Evolutionary conservation across 352 stramenopile species (phyloP), one percentile per base, ranked within the genome.

Genomic region (Peronospora belbahrii): DNA sequence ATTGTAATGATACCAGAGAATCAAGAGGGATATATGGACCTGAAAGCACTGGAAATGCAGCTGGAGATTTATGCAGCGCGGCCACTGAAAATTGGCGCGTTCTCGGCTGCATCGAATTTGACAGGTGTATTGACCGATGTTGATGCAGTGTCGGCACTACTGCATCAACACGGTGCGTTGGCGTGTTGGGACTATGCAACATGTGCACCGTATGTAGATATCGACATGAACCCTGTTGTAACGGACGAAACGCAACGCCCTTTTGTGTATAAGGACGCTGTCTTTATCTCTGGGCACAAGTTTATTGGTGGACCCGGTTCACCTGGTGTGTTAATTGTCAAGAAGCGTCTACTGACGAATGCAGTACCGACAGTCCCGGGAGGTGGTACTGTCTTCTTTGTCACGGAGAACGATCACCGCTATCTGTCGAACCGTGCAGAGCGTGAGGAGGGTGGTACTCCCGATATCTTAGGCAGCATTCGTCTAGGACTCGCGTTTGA

Each of bases 271-370:
- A 97, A 97, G 53, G 95, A 98, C 66, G 96, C 95, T 0, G 71
- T 98, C 17, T 97, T 97, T 64, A 85, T 98, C 40, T 97, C 80
- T 2, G 86, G 88, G 6, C 96, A 99, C 82, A 99, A 99, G 61
- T 94, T 98, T 38, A 56, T 97, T 18, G 96, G 96, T 24, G 96
- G 95, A 4, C 83, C 87, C 0, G 88, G 85, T 9, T 94, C 88
- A 2, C 86, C 94, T 3, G 94, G 95, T 2, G 83, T 99, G 7
- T 73, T 99, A 8, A 74, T 99, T 22, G 70, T 97, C 23, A 99
- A 98, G 59, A 95, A 98, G 84, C 59, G 68, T 0, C 64, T 94
- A 10, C 57, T 93, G 0, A 59, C 52, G 4, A 91, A 86, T 45
- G 59, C 68, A 3, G 65, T 79, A 17, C 83, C 84, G 5, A 79